Conservation (phyloP, 768 basidiomycete species). For the Agaricus blazei region DNA sequence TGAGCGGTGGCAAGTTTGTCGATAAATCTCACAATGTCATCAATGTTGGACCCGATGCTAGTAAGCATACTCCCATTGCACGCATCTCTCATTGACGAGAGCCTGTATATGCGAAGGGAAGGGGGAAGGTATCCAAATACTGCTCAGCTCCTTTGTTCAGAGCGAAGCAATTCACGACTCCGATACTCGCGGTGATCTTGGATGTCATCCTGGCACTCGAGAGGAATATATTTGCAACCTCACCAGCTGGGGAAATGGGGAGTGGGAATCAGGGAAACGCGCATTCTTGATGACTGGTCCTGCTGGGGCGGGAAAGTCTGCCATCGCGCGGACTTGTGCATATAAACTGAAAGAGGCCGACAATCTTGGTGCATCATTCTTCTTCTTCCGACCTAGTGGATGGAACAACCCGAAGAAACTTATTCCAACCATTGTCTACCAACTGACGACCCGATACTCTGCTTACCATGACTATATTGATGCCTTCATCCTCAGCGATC, state of each 20-base stretch:
- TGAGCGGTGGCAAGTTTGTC: too few species aligned
- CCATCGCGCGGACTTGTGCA: background rate
- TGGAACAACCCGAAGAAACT: background rate
- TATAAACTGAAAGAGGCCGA: background rate
- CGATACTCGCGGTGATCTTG: too few species aligned
- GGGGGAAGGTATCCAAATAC: too few species aligned
- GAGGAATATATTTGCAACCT: too few species aligned
- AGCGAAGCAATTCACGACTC: too few species aligned
- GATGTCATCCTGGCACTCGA: too few species aligned
- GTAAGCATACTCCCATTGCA: too few species aligned
- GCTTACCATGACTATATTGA: background rate
- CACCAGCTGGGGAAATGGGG: background rate
- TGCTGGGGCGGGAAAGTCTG: slow-evolving; percentile 1
- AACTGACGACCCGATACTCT: background rate
- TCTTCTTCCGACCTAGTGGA: background rate
- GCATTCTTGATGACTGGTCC: background rate
- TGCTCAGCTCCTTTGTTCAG: too few species aligned
- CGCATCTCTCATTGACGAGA: too few species aligned
- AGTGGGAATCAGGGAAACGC: background rate
- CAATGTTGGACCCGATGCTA: too few species aligned
- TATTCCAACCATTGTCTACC: background rate
- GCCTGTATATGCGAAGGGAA: too few species aligned
- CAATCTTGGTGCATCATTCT: slow-evolving; percentile 1
- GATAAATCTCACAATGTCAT: too few species aligned
- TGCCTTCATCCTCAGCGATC: background rate